Evolutionary conservation across 129 eudicot genomes (phyloP).

Genomic region (Flaveria bidentis): DNA sequence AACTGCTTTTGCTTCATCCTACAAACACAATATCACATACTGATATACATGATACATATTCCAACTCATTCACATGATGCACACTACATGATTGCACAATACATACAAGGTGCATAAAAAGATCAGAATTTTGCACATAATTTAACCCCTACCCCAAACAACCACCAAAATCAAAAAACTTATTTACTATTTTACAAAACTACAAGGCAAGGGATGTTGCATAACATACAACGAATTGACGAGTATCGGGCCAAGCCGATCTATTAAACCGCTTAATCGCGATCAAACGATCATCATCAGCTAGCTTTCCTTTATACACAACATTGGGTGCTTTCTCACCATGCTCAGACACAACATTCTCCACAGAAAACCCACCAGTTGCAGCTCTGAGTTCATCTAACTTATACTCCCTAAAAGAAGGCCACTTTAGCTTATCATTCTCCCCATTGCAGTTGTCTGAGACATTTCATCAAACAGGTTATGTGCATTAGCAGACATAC

Average conservation of each 20-base stretch:
- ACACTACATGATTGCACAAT: not conserved
- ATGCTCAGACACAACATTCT: constrained; percentile 85
- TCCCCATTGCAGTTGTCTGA: constrained; percentile 40
- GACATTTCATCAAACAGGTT: constrained; percentile 23
- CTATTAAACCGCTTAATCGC: constrained; percentile 80
- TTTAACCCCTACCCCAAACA: not conserved
- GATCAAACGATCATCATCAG: constrained; percentile 57
- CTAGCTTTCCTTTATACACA: constrained; percentile 70
- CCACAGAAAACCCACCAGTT: constrained; percentile 60
- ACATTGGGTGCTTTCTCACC: constrained; percentile 93
- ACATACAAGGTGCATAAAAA: not conserved
- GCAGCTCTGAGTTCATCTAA: constrained; percentile 63
- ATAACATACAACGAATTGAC: constrained; percentile 69
- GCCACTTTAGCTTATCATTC: constrained; percentile 40
- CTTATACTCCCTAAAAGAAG: constrained; percentile 52
- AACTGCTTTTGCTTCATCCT: constrained; percentile 87
- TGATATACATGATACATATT: not conserved
- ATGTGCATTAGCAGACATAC: not conserved
- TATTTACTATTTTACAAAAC: not conserved
- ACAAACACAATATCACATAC: constrained; percentile 23
- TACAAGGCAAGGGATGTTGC: not conserved
- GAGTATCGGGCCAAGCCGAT: constrained; percentile 95
- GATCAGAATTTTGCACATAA: not conserved
- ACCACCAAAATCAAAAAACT: not conserved
- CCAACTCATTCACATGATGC: not conserved